phyloP scores from a whole-genome alignment of 768 basidiomycete species.

The Trametes coccinea region DNA sequence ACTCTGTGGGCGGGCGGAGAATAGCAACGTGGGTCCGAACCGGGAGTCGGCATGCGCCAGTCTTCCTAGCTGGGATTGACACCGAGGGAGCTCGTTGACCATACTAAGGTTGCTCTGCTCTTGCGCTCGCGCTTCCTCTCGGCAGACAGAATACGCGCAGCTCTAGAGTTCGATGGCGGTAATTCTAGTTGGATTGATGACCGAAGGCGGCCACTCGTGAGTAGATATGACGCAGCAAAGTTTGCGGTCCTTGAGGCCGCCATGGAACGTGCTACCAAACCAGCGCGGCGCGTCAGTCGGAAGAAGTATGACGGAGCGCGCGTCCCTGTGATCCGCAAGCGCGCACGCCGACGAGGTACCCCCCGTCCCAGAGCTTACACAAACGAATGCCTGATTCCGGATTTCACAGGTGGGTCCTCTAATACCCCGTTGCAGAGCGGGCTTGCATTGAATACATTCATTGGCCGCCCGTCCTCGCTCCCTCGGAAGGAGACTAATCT shows the following conservation, averaged over 20 bases:
- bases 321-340: constrained; percentile 21
- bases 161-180: constrained; percentile 23
- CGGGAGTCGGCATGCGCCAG: constrained; percentile 10
- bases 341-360: constrained; percentile 8
- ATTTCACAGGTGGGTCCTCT: not conserved
- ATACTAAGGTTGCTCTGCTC: constrained; percentile 21
- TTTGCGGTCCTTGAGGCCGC: constrained; percentile 4
- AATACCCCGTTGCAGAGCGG: not conserved
- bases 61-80: constrained; percentile 14
- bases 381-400: constrained; percentile 8
- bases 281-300: constrained; percentile 18
- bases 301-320: constrained; percentile 18
- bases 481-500: constrained; percentile 12
- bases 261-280: constrained; percentile 26
- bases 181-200: constrained; percentile 29
- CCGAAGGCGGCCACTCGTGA: constrained; percentile 15
- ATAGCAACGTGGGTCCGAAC: constrained; percentile 18
- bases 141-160: constrained; percentile 16
- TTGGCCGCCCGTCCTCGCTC: not conserved
- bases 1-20: constrained; percentile 13
- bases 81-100: constrained; percentile 17
- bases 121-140: constrained; percentile 16
- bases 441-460: not conserved
- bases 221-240: constrained; percentile 19
- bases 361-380: constrained; percentile 1